Evolutionary conservation across 768 basidiomycete species (phyloP).

Genomic region (Sarcodon sp.): DNA sequence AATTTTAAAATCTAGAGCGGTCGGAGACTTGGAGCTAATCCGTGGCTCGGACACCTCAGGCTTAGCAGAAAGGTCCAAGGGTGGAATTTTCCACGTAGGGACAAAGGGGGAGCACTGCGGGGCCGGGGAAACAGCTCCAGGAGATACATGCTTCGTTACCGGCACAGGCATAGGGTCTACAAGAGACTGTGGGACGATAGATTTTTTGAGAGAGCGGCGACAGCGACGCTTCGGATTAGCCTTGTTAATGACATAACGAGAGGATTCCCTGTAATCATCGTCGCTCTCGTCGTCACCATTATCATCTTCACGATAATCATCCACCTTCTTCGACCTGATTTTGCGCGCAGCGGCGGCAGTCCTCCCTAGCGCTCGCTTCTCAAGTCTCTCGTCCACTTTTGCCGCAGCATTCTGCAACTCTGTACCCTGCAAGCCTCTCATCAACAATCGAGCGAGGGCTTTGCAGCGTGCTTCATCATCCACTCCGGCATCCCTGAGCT

Average conservation of each 20-base stretch:
- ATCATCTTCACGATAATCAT: background rate
- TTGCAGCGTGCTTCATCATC: constrained; percentile 26
- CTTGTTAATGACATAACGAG: background rate
- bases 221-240: background rate
- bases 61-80: constrained; percentile 1
- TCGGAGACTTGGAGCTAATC: too few species aligned
- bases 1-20: too few species aligned
- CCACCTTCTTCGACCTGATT: background rate
- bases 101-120: constrained; percentile 1
- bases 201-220: constrained; percentile 1
- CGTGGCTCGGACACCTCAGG: too few species aligned
- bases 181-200: background rate
- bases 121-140: background rate
- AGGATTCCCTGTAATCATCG: background rate
- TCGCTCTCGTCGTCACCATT: background rate
- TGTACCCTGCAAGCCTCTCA: constrained; percentile 19
- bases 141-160: background rate
- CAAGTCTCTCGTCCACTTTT: background rate
- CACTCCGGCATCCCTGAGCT: constrained; percentile 16
- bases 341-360: background rate
- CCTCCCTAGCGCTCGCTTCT: constrained; percentile 11
- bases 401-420: constrained; percentile 10
- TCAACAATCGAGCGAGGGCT: constrained; percentile 21
- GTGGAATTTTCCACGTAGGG: constrained; percentile 6
- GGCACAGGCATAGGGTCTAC: background rate